Evolutionary conservation across 179 eudicot genomes (phyloP).

Genomic region (Dionaea muscipula): DNA sequence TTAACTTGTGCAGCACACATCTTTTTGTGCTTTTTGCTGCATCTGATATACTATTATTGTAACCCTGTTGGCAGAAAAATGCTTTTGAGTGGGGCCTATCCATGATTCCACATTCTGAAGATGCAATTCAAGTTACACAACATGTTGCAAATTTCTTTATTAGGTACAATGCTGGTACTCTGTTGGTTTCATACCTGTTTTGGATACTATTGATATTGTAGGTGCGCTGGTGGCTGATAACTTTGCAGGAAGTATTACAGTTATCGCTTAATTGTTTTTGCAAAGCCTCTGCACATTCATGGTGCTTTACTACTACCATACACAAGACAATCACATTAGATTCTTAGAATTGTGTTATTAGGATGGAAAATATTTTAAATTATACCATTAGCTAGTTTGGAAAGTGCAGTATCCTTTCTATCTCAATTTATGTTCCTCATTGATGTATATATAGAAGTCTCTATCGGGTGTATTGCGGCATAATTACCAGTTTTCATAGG

Average conservation of each 20-base stretch:
- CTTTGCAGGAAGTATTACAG: background rate
- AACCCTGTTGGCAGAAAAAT: slow-evolving; percentile 51
- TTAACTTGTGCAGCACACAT: background rate
- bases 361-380: too few relatives aligned
- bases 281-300: too few relatives aligned
- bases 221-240: background rate
- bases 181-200: background rate
- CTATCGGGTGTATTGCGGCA: too few relatives aligned
- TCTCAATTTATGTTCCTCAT: too few relatives aligned
- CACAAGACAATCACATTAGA: too few relatives aligned
- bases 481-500: too few relatives aligned
- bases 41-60: background rate
- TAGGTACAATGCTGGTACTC: slow-evolving; percentile 29
- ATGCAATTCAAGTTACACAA: slow-evolving; percentile 81
- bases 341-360: too few relatives aligned
- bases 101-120: slow-evolving; percentile 81
- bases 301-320: too few relatives aligned
- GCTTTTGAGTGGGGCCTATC: slow-evolving; percentile 81
- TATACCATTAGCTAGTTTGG: too few relatives aligned
- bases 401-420: too few relatives aligned
- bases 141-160: slow-evolving; percentile 63
- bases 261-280: too few relatives aligned
- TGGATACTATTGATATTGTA: background rate
- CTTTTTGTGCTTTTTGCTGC: background rate
- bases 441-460: too few relatives aligned